These are phyloP conservation scores for Yamadazyma friedrichii DNA, from an alignment of 1,139 yeast species.

Conservation along the genomic window DNA sequence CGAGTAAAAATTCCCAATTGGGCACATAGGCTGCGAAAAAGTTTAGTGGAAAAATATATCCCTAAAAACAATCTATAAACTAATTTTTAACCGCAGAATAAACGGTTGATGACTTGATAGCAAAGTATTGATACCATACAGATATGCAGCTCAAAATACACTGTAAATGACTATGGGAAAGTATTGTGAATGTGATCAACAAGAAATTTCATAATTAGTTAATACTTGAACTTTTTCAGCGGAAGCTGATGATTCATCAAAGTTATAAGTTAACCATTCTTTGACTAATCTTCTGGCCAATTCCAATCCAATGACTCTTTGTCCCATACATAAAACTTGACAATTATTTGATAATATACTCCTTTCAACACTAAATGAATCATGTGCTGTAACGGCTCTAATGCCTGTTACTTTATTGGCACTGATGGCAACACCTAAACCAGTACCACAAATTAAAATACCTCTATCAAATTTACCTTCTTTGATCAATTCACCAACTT, in stretches of 20 bases:
- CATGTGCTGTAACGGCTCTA: conserved; percentile 51
- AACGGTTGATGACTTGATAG: background rate
- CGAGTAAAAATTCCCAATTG: background rate
- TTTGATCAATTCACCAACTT: conserved; percentile 39
- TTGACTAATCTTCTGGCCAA: conserved; percentile 41
- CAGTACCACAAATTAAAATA: conserved; percentile 46
- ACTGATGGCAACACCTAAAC: conserved; percentile 46
- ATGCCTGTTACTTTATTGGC: conserved; percentile 48
- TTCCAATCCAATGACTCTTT: conserved; percentile 46
- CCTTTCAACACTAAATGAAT: conserved; percentile 45
- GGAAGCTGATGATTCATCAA: conserved; percentile 37
- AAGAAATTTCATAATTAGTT: conserved; percentile 12
- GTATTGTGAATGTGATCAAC: background rate
- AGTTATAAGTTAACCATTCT: conserved; percentile 43
- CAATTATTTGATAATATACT: conserved; percentile 42
- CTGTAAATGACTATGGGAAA: too few species aligned
- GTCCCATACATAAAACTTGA: conserved; percentile 48
- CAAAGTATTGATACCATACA: too few species aligned
- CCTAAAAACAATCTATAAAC: background rate
- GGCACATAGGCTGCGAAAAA: background rate
- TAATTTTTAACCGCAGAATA: background rate
- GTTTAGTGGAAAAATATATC: background rate
- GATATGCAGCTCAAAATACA: background rate
- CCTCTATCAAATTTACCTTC: conserved; percentile 42
- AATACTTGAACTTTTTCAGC: conserved; percentile 40